A percentile compares a stretch with the other conserved stretches of the same genome.
These are phyloP conservation scores for Populus nigra DNA, from an alignment of 345 rosid genomes.

Conservation along the genomic window DNA sequence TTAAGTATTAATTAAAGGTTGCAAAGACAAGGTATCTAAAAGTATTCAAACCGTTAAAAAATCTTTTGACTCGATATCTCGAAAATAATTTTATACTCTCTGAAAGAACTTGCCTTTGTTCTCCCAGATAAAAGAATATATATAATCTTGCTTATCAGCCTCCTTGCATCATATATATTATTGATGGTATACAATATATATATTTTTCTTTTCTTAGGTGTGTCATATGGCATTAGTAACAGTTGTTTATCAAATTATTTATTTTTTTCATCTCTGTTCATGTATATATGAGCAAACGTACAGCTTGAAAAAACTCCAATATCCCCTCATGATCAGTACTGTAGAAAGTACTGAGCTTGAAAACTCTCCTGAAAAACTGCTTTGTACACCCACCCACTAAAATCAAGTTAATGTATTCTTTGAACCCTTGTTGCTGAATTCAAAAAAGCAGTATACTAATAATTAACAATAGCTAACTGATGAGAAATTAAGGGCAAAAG, in stretches of 20 bases:
- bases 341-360: not conserved
- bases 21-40: no score
- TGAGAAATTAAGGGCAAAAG: not conserved
- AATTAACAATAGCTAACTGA: not conserved
- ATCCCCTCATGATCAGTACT: not conserved
- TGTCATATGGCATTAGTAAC: not conserved
- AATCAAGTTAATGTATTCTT: not conserved
- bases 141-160: not conserved
- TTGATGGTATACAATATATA: not conserved
- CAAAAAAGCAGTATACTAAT: no score
- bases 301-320: not conserved
- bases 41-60: no score
- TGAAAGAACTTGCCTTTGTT: no score
- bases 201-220: not conserved
- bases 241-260: not conserved
- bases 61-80: no score
- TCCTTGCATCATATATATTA: not conserved
- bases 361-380: not conserved
- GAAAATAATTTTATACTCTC: no score
- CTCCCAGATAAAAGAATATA: no score
- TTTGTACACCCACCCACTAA: not conserved
- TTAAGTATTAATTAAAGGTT: not conserved
- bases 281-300: not conserved
- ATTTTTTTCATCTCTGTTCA: not conserved
- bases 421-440: not conserved